Evolutionary conservation across 2,329 filamentous ascomycete species (phyloP), one percentile per base, ranked within the genome.

Genomic region (Penicillium palitans): DNA sequence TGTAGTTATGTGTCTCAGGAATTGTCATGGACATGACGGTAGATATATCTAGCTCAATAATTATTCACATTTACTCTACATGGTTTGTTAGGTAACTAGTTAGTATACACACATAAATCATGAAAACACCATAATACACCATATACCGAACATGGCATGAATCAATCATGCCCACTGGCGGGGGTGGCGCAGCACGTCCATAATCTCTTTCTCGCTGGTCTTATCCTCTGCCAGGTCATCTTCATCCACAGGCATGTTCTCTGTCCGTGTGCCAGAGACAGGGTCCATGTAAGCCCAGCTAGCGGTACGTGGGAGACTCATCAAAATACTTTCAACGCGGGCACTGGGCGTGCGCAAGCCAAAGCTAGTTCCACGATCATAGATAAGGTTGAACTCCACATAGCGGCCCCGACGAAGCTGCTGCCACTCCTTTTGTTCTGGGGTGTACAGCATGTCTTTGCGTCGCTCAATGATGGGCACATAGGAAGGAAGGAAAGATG

Each of bases 341-440:
- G 93, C 90, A 42, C 91, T 91, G 0, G 95, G 95, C 0, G 93
- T 96, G 71, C 95, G 95, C 63, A 99, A 80, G 1, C 95, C 95
- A 75, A 99, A 99, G 8, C 90, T 88, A 2, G 95, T 99, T 3
- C 95, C 95, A 27, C 95, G 86, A 78, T 99, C 95, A 77, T 99
- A 93, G 56, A 99, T 91, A 39, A 99, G 83, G 78, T 99, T 99
- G 78, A 99, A 99, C 78, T 99, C 95, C 62, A 99, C 95, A 74
- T 99, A 99, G 69, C 92, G 84, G n/a, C 95, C 95, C 64, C 95
- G 82, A 50, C 95, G 85, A 62, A 99, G 82, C 80, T 98, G 95
- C 79, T 99, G 95, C 95, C 95, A 99, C 65, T 90, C 86, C 81
- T 96, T 97, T 79, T 97, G 90, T 66, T 87, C 83, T 48, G 89